Percentiles rank a stretch among this genome's conserved stretches.
Evolutionary conservation across 1,284 basidiomycete genomes (phyloP).

Genomic region (Schizophyllum amplum): DNA sequence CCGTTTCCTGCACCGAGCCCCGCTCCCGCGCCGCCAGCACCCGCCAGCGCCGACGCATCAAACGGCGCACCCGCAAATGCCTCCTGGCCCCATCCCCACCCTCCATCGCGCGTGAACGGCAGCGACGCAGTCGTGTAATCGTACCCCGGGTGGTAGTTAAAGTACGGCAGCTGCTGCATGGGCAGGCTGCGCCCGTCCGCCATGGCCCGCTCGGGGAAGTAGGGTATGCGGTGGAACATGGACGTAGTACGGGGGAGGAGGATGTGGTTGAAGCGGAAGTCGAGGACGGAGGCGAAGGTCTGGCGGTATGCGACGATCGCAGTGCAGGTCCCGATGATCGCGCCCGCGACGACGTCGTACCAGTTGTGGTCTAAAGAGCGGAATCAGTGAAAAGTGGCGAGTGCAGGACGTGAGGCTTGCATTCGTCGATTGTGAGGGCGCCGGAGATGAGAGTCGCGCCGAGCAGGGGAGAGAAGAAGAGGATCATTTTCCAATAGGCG

Average conservation of each 20-base stretch:
- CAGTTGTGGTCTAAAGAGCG: constrained; percentile 33
- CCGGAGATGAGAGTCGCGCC: constrained; percentile 50
- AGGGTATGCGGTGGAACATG: constrained; percentile 28
- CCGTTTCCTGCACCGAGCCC: too few relatives aligned
- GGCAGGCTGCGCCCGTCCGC: constrained; percentile 8
- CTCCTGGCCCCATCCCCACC: constrained; percentile 29
- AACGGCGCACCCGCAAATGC: constrained; percentile 27
- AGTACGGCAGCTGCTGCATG: constrained; percentile 17
- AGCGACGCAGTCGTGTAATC: constrained; percentile 22
- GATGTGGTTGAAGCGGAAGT: constrained; percentile 53
- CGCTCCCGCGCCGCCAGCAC: constrained; percentile 8
- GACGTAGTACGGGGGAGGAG: constrained; percentile 39
- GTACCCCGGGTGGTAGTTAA: constrained; percentile 22
- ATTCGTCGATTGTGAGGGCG: constrained; percentile 50
- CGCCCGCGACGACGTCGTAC: constrained; percentile 48
- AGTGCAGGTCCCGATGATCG: constrained; percentile 36
- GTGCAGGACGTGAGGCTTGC: constrained; percentile 17
- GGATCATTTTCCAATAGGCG: constrained; percentile 53
- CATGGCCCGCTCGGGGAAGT: constrained; percentile 12
- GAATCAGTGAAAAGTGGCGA: background rate
- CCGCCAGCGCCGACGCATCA: constrained; percentile 24
- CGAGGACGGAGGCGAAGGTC: constrained; percentile 44
- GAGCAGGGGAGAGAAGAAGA: constrained; percentile 47
- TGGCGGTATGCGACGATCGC: constrained; percentile 48
- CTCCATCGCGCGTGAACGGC: constrained; percentile 37